Evolutionary conservation across 2,329 filamentous ascomycete genomes (phyloP).

Genomic region (Ophiostoma tasmaniense): DNA sequence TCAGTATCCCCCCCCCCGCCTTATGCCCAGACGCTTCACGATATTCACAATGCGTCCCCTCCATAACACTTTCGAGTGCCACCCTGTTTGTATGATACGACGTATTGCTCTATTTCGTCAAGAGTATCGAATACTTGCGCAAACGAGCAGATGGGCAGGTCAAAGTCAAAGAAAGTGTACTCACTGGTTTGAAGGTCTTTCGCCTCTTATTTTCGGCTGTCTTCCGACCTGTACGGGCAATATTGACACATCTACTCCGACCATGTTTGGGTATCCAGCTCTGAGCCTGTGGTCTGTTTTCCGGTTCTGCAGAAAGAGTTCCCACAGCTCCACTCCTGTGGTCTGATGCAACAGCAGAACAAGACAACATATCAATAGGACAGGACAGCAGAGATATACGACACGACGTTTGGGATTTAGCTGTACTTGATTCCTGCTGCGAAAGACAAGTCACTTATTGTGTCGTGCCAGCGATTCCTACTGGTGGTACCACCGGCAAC

Average conservation of each 20-base stretch:
- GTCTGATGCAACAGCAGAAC: slow-evolving; percentile 7
- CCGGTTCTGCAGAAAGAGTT: neutral
- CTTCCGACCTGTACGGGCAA: neutral
- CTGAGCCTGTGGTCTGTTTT: slow-evolving; percentile 9
- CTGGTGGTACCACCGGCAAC: neutral
- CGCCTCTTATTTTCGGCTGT: neutral
- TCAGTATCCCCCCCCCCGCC: neutral
- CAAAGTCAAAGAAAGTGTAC: no score
- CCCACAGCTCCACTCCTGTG: slow-evolving; percentile 12
- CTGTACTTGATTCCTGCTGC: neutral
- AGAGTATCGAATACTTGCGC: neutral
- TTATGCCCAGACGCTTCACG: neutral
- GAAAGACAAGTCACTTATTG: neutral
- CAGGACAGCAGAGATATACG: neutral
- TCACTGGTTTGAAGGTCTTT: no score
- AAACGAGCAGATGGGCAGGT: neutral
- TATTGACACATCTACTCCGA: neutral
- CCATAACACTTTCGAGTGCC: neutral
- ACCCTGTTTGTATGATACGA: neutral
- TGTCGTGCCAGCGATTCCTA: neutral
- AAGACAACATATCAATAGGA: neutral
- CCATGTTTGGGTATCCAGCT: neutral
- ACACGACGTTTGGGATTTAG: neutral
- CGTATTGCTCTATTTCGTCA: neutral
- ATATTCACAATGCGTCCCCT: neutral